Evolutionary conservation across 371 early-diverging fungal genomes (phyloP), one percentile per base, ranked within the genome.

Genomic region (Apophysomyces elegans): DNA sequence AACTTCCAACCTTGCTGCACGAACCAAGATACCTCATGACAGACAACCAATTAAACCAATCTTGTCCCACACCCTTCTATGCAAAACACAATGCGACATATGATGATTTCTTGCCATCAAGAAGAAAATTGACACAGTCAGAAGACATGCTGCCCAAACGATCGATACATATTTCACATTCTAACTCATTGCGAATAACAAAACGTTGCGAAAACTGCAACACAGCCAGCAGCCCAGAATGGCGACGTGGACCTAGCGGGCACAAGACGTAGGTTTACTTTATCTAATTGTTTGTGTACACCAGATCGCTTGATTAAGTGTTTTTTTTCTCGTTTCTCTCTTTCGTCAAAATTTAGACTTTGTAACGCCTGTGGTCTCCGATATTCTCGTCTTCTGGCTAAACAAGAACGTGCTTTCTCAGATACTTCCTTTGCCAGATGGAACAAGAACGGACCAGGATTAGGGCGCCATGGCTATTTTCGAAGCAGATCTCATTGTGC

Each of bases 331-430:
- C 26, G 26, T 26, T 41, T 41, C 13, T 13, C 13, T 41, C 41
- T 41, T 41, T 13, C 13, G 6, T 41, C 32, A 26, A 26, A 44
- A 38, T n/a, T 32, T 74, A 90, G 90, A 47, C 70, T 92, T 7
- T 92, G 92, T 67, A 92, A 92, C 70, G 92, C 92, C 13, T 92
- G 92, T 71, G 92, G 92, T 7, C 69, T 92, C 44, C 77, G 92
- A 46, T 91, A 91, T 70, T 87, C 92, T 32, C 83, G 65, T 14
- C 45, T 63, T 14, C 32, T 63, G 8, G 57, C 56, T n/a, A 57
- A 63, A 45, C 56, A 63, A 57, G 39, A 46, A 41, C 56, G 64
- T 7, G 9, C 47, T 7, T 47, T 47, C n/a, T 11, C n/a, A n/a
- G 47, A 47, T 16, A 13, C 13, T n/a, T 7, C 47, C 7, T 16